These are phyloP conservation scores for Samsoniella hepiali DNA, from an alignment of 2,329 filamentous ascomycete genomes.

Conservation along the genomic window DNA sequence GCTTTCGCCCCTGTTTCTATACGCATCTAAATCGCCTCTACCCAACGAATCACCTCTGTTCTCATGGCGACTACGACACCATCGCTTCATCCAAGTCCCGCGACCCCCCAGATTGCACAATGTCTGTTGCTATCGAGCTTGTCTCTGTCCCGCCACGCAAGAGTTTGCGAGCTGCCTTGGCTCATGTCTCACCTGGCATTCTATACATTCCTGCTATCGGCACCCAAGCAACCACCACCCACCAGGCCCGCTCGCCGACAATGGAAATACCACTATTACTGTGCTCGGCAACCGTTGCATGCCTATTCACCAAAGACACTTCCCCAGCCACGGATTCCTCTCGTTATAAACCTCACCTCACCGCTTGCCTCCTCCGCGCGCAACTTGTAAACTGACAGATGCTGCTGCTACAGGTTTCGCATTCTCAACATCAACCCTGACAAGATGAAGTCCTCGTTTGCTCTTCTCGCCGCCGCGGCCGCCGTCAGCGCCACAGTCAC, in stretches of 20 bases:
- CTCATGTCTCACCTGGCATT: slow-evolving; percentile 19
- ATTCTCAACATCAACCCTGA: slow-evolving; percentile 7
- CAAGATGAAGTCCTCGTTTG: slow-evolving; percentile 51
- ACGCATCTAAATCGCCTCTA: not conserved
- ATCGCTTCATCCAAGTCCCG: not conserved
- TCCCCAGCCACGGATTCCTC: not conserved
- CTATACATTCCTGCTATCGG: slow-evolving; percentile 13
- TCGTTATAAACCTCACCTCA: not conserved
- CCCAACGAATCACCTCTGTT: not conserved
- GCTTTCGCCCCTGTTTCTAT: not conserved
- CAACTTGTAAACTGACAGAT: slow-evolving; percentile 22
- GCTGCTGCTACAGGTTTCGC: slow-evolving; percentile 2
- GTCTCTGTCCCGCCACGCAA: not conserved
- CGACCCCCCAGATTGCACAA: not conserved
- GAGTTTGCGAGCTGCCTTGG: not conserved
- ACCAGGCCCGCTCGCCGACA: not conserved
- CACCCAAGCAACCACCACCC: slow-evolving; percentile 4
- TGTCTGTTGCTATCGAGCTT: not conserved
- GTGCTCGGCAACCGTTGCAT: slow-evolving; percentile 10
- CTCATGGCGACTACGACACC: not conserved
- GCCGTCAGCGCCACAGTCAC: slow-evolving; percentile 41
- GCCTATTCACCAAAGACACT: slow-evolving; percentile 13
- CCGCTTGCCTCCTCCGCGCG: not conserved
- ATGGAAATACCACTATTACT: slow-evolving; percentile 8
- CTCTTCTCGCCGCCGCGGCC: slow-evolving; percentile 46